A percentile compares a stretch with the other conserved stretches of the same genome.
Conservation (phyloP, 2,329 filamentous ascomycete genomes). For the Ilyonectria sp. region DNA sequence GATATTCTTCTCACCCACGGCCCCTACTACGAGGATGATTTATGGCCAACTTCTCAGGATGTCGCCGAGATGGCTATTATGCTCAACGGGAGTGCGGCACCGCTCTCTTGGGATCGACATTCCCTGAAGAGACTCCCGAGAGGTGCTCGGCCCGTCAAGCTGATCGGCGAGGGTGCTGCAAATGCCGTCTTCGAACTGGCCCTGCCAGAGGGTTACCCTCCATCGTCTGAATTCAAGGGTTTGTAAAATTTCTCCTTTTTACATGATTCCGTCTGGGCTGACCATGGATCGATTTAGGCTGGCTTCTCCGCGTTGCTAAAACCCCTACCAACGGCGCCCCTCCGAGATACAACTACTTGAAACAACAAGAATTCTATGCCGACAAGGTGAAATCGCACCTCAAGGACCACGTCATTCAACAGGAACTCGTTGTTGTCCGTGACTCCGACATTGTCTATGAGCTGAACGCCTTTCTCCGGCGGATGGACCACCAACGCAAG, state of each 20-base stretch:
- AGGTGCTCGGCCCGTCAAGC: constrained; percentile 54
- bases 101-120: constrained; percentile 45
- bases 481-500: constrained; percentile 61
- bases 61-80: constrained; percentile 48
- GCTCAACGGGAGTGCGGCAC: constrained; percentile 43
- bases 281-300: constrained; percentile 47
- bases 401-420: constrained; percentile 53
- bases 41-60: constrained; percentile 48
- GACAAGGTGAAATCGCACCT: constrained; percentile 54
- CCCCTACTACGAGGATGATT: constrained; percentile 38
- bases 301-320: constrained; percentile 59
- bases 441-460: constrained; percentile 55
- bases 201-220: constrained; percentile 52
- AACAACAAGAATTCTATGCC: constrained; percentile 56
- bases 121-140: constrained; percentile 52
- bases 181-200: constrained; percentile 81
- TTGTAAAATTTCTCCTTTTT: constrained; percentile 36
- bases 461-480: constrained; percentile 68
- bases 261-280: constrained; percentile 25
- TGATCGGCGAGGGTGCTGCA: constrained; percentile 79
- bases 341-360: constrained; percentile 55
- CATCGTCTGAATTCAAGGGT: constrained; percentile 55
- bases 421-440: constrained; percentile 57
- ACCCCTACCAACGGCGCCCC: constrained; percentile 49
- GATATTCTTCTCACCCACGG: constrained; percentile 38